Conservation (phyloP, 441 rosid genomes). For the Gossypium gossypioides region DNA sequence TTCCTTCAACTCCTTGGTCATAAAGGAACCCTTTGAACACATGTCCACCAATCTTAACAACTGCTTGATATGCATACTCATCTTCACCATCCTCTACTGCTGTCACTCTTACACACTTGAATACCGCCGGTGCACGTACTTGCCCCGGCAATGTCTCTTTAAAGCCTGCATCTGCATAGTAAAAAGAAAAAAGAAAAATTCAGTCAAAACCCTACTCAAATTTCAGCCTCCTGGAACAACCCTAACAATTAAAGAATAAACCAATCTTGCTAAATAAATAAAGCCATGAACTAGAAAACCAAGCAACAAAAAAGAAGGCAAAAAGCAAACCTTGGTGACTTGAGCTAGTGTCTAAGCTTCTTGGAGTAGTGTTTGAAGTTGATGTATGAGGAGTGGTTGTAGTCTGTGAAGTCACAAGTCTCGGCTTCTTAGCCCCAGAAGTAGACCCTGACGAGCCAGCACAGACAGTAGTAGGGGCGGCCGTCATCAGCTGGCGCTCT, state of each 20-base stretch:
- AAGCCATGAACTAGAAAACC: not conserved
- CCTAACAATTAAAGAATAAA: not conserved
- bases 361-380: slow-evolving; percentile 70
- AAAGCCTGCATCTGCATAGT: slow-evolving; percentile 36
- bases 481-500: slow-evolving; percentile 62
- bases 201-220: slow-evolving; percentile 17
- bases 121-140: slow-evolving; percentile 74
- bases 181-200: not conserved
- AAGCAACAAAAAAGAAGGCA: not conserved
- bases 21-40: slow-evolving; percentile 84
- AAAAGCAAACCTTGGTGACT: slow-evolving; percentile 60
- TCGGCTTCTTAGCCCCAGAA: slow-evolving; percentile 63
- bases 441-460: slow-evolving; percentile 53
- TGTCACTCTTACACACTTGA: slow-evolving; percentile 81
- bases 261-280: slow-evolving; percentile 39
- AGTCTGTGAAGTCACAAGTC: slow-evolving; percentile 51
- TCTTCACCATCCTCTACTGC: slow-evolving; percentile 80
- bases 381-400: slow-evolving; percentile 60
- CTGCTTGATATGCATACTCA: slow-evolving; percentile 83
- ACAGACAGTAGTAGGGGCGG: slow-evolving; percentile 18
- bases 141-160: slow-evolving; percentile 65
- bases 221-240: not conserved
- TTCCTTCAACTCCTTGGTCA: slow-evolving; percentile 65
- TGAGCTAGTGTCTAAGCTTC: slow-evolving; percentile 78
- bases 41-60: slow-evolving; percentile 12